Evolutionary conservation across 768 basidiomycete genomes (phyloP), one percentile per base, ranked within the genome.

Genomic region (Lentinula sp.): DNA sequence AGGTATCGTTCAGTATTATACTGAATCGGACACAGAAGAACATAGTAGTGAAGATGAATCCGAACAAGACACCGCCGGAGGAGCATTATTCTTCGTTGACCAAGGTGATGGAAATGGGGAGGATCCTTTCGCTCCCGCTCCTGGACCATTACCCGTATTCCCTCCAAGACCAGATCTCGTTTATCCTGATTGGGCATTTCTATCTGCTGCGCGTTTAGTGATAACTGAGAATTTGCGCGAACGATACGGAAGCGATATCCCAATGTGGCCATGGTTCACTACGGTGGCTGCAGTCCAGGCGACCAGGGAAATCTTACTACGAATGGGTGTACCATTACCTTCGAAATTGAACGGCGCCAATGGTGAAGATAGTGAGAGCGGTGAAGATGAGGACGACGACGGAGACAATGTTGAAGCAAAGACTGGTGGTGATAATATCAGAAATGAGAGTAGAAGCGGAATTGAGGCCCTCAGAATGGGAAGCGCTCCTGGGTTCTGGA

Each of bases 101-200:
- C 61, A 66, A 18, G 65, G 57, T 8, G 65, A 48, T 10, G 61
- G 55, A 7, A 63, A 60, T 16, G 63, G 55, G 35, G 63, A 49
- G 34, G 23, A 56, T 39, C 32, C 40, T n/a, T 48, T 59, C 15
- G 9, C 16, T 51, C 32, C 57, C 16, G 53, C 18, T 45, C 31
- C 31, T 46, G 32, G 34, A 31, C 21, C 32, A 6, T 42, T 31
- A 11, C 59, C 53, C 28, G 8, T 31, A 0, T 59, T 69, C 23
- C 69, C 69, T 5, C 62, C 70, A 3, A 39, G 62, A 10, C 65
- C 70, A 3, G 67, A 71, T 31, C 70, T 78, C 21, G 68, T 70
- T 16, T 63, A 77, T 15, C 80, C 80, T 0, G 84, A 85, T 64
- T 85, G 84, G 68, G 70, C 72, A 2, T 85, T 75, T 69, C 76